Conservation (phyloP, 2,329 filamentous ascomycete species). For the Fusarium clavum region DNA sequence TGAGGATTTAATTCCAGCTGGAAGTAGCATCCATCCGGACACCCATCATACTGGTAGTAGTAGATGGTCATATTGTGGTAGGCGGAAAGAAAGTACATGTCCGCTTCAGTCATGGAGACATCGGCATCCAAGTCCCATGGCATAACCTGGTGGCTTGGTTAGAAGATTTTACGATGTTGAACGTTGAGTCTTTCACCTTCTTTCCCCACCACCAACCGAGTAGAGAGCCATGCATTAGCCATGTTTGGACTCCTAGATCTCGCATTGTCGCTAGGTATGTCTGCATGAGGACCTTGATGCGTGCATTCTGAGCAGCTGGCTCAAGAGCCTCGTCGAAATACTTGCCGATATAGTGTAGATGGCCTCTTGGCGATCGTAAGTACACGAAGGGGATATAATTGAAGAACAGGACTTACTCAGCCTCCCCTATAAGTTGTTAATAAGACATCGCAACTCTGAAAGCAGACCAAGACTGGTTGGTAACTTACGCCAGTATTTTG, state of each 20-base stretch:
- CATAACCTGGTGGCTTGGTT: slow-evolving; percentile 63
- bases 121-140: slow-evolving; percentile 85
- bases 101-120: slow-evolving; percentile 76
- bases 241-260: slow-evolving; percentile 77
- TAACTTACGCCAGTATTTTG: slow-evolving; percentile 39
- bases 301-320: slow-evolving; percentile 69
- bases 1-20: slow-evolving; percentile 63
- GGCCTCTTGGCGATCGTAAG: slow-evolving; percentile 36
- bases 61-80: slow-evolving; percentile 71
- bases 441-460: fast-evolving
- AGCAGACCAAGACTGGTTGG: neutral
- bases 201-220: slow-evolving; percentile 90
- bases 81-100: slow-evolving; percentile 73
- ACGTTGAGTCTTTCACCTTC: slow-evolving; percentile 49
- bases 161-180: neutral
- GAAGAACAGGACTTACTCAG: slow-evolving; percentile 29
- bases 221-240: slow-evolving; percentile 87
- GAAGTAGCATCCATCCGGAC: slow-evolving; percentile 55
- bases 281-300: slow-evolving; percentile 74
- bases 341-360: slow-evolving; percentile 53
- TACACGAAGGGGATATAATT: neutral
- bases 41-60: slow-evolving; percentile 56
- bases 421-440: slow-evolving; percentile 35
- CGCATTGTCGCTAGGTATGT: slow-evolving; percentile 78
- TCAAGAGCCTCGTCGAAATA: slow-evolving; percentile 56